Percentiles rank a stretch among this genome's conserved stretches.
Evolutionary conservation across 306 rosid genomes (phyloP).

Genomic region (Cicer cuneatum): DNA sequence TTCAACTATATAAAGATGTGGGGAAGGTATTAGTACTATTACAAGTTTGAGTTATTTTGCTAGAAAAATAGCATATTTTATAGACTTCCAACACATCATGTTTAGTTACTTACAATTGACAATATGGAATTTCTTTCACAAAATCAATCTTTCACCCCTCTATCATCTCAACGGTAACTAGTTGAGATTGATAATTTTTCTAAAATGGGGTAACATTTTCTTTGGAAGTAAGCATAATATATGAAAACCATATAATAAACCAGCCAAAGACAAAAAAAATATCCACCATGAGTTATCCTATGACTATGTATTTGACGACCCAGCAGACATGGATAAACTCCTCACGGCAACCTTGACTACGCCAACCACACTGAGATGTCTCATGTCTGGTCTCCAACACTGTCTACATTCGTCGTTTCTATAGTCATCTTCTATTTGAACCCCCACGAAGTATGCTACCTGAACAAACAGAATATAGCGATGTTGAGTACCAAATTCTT

Average conservation of each 20-base stretch:
- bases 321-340: slow-evolving; percentile 73
- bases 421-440: slow-evolving; percentile 75
- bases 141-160: slow-evolving; percentile 33
- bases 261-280: slow-evolving; percentile 7
- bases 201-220: background rate
- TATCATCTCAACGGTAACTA: slow-evolving; percentile 44
- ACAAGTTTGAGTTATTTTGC: background rate
- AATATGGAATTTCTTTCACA: slow-evolving; percentile 36
- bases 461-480: slow-evolving; percentile 45
- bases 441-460: slow-evolving; percentile 90
- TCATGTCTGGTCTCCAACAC: slow-evolving; percentile 71
- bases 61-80: slow-evolving; percentile 18
- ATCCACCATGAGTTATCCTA: slow-evolving; percentile 25
- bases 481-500: background rate
- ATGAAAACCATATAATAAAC: slow-evolving; percentile 23
- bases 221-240: background rate
- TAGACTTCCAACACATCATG: slow-evolving; percentile 9
- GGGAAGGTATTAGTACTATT: background rate
- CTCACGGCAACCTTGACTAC: slow-evolving; percentile 83
- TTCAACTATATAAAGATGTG: slow-evolving; percentile 4
- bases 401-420: slow-evolving; percentile 51
- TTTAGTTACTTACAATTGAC: slow-evolving; percentile 37
- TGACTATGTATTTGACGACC: slow-evolving; percentile 62
- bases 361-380: slow-evolving; percentile 84
- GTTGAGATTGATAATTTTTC: slow-evolving; percentile 41